Percentiles rank a stretch among this genome's conserved stretches.
phyloP scores from a whole-genome alignment of 768 basidiomycete genomes.

The Boletus pseudopeckii region DNA sequence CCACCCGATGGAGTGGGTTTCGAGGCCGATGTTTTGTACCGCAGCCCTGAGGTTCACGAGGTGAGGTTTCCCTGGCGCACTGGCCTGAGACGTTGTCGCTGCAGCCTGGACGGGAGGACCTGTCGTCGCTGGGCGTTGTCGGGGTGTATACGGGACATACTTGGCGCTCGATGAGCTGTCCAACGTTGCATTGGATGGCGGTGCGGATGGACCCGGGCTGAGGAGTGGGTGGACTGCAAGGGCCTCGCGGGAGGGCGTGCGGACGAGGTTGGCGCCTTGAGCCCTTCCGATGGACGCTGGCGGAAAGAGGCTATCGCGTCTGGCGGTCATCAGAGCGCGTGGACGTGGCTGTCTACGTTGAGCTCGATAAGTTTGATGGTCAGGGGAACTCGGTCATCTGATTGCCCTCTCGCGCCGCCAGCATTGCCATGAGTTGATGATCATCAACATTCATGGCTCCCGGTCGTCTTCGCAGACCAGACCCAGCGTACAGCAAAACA shows the following conservation, averaged over 20 bases:
- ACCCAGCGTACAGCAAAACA: constrained; percentile 1
- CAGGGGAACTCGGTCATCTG: neutral
- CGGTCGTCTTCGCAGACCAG: constrained; percentile 9
- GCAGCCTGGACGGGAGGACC: constrained; percentile 33
- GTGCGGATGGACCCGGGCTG: constrained; percentile 22
- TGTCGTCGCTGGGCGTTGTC: constrained; percentile 57
- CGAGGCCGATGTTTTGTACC: constrained; percentile 65
- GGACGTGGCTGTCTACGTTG: neutral
- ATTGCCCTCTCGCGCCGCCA: neutral
- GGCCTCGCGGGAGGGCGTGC: constrained; percentile 49
- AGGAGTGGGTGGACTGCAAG: constrained; percentile 65
- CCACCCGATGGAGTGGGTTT: constrained; percentile 66
- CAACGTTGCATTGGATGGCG: neutral
- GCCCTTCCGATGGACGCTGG: constrained; percentile 53
- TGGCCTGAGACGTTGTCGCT: constrained; percentile 44
- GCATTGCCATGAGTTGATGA: neutral
- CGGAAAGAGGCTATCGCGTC: constrained; percentile 42
- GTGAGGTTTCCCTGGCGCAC: constrained; percentile 66
- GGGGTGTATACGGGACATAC: constrained; percentile 77
- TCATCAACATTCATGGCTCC: constrained; percentile 2
- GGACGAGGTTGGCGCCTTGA: constrained; percentile 42
- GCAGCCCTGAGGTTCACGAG: constrained; percentile 71
- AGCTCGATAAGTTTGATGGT: neutral
- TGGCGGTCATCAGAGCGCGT: constrained; percentile 31
- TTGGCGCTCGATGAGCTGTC: constrained; percentile 29